Base-by-base conservation (phyloP, 495 filamentous ascomycete genomes). In the Podospora fimiseda region DNA sequence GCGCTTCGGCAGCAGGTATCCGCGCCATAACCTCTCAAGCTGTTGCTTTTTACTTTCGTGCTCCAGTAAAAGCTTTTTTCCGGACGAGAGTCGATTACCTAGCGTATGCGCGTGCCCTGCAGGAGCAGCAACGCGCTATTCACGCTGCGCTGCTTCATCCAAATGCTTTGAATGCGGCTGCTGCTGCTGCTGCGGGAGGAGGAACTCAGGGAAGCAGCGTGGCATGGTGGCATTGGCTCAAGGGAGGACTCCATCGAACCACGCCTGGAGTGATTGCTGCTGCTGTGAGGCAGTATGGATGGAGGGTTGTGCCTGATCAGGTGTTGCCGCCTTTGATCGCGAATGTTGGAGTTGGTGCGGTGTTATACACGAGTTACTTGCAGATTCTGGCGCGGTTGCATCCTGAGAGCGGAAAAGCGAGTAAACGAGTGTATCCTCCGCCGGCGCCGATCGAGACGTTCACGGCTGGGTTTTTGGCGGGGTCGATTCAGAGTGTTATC, bases 31-130 rank as follows among this genome's bases (percentile, higher is more conserved):
- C 82, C 59, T 82, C 88, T 3, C 87, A 90, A 59, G 67, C 85
- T 43, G 75, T 95, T 39, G 83, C 89, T 20, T 94, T 95, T 59
- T 96, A 93, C 67, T 96, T 95, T 60, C 74, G 90, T 52, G 87
- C 88, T 1, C 90, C 90, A 2, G 83, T 88, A 23, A 94, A 94
- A 66, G 85, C 89, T 2, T 96, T 96, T 67, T 92, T 96, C 66
- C 80, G 87, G 48, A 89, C 85, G 3, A 74, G 90, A 49, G 88
- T 96, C 56, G 90, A 96, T 76, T 95, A 86, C 50, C 69, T 77
- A 22, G 73, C 72, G 8, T 77, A 76, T 51, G 74, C 73, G 1
- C 68, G 76, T 67, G 77, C 49, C 30, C 55, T 69, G 3, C 67
- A 72, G 30, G 66, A 71, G 30, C 68, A 68, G 52, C 50, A 62